These are phyloP conservation scores for Scheffersomyces lignosus DNA, from an alignment of 805 yeast species.

Conservation along the genomic window DNA sequence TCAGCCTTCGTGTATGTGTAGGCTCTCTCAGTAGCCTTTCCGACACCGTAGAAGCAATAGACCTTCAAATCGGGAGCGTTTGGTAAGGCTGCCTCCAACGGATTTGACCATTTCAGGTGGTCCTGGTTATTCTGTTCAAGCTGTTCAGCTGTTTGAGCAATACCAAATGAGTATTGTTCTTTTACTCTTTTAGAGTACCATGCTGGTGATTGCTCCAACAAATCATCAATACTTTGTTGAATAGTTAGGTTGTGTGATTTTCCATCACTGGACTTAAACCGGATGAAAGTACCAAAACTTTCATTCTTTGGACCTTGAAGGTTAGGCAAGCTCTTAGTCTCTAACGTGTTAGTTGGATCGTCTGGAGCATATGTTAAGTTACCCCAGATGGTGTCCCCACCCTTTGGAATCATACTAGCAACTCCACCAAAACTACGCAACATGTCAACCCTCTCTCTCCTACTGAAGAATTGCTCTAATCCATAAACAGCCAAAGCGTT, in stretches of 20 bases:
- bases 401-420: constrained; percentile 95
- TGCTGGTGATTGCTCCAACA: constrained; percentile 64
- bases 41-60: constrained; percentile 93
- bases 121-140: constrained; percentile 63
- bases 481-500: constrained; percentile 93
- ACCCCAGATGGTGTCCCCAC: constrained; percentile 93
- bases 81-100: constrained; percentile 88
- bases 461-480: constrained; percentile 87
- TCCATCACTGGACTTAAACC: constrained; percentile 6
- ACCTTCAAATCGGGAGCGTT: constrained; percentile 90
- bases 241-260: constrained; percentile 58
- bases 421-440: constrained; percentile 89
- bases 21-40: constrained; percentile 93
- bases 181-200: constrained; percentile 71
- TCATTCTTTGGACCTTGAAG: constrained; percentile 16
- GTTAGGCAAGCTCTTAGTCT: constrained; percentile 14
- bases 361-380: constrained; percentile 65
- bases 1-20: constrained; percentile 74
- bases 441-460: constrained; percentile 86
- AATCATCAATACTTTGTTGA: constrained; percentile 62
- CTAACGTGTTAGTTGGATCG: constrained; percentile 47
- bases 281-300: constrained; percentile 13
- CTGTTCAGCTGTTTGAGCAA: constrained; percentile 61
- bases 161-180: constrained; percentile 78
- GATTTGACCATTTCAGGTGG: constrained; percentile 89